Percentiles rank a stretch among this genome's conserved stretches.
Conservation (phyloP, 352 stramenopile species). For the Globisporangium spiculum region DNA sequence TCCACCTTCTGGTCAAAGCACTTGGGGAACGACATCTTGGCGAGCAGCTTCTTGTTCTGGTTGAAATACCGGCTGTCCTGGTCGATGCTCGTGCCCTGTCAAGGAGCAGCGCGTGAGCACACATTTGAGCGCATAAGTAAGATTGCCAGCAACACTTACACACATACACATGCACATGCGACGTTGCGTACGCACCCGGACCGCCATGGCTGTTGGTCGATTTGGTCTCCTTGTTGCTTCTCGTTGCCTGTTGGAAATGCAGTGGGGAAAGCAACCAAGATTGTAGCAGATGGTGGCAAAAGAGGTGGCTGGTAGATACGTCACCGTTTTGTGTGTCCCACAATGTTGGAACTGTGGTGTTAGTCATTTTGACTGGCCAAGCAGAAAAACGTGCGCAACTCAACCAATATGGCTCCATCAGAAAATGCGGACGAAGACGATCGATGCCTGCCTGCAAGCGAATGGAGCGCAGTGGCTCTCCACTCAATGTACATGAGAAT, state of each 20-base stretch:
- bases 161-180: not conserved
- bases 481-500: not conserved
- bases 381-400: not conserved
- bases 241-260: not conserved
- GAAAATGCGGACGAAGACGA: not conserved
- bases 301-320: not conserved
- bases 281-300: conserved; percentile 11
- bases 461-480: not conserved
- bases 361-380: conserved; percentile 9
- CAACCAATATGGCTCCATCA: not conserved
- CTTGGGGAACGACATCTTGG: conserved; percentile 75
- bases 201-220: conserved; percentile 22
- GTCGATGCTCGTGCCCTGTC: conserved; percentile 57
- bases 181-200: conserved; percentile 23
- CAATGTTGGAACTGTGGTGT: not conserved
- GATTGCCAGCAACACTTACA: not conserved
- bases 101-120: not conserved
- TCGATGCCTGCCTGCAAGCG: not conserved
- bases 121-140: not conserved
- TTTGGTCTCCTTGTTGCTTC: not conserved
- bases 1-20: conserved; percentile 82
- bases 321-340: not conserved
- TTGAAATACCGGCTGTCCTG: conserved; percentile 86
- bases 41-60: conserved; percentile 88
- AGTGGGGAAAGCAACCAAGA: not conserved